Percentiles rank a stretch among this genome's conserved stretches.
These are phyloP conservation scores for Malus hybrid DNA, from an alignment of 331 rosid genomes.

Conservation along the genomic window DNA sequence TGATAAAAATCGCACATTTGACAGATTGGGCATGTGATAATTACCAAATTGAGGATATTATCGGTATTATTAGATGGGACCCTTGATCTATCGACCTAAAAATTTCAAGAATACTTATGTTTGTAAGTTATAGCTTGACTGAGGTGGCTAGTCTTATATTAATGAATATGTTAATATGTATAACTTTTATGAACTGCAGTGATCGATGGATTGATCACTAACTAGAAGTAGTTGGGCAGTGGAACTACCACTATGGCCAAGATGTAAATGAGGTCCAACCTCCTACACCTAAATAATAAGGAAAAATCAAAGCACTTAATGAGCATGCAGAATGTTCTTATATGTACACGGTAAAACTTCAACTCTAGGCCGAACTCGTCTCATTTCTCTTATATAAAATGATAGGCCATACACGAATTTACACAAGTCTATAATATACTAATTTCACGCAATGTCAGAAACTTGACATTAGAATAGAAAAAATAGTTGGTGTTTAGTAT, in stretches of 20 bases:
- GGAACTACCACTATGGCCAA: background rate
- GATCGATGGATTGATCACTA: background rate
- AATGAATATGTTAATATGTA: background rate
- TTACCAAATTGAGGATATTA: no score
- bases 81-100: no score
- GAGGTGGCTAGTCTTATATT: background rate
- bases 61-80: fast-evolving
- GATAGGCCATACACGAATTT: no score
- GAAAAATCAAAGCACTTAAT: background rate
- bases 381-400: no score
- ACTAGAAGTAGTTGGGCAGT: background rate
- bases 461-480: no score
- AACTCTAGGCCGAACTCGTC: background rate
- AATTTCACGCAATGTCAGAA: no score
- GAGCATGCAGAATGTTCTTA: background rate
- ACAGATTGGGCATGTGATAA: fast-evolving
- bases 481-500: no score
- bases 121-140: background rate
- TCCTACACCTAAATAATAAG: background rate
- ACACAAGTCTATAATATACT: no score
- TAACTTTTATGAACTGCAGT: background rate
- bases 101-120: no score
- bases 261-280: background rate
- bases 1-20: no score
- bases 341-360: background rate